phyloP scores from a whole-genome alignment of 192 early-diverging fungal species.

The Powellomyces hirtus region DNA sequence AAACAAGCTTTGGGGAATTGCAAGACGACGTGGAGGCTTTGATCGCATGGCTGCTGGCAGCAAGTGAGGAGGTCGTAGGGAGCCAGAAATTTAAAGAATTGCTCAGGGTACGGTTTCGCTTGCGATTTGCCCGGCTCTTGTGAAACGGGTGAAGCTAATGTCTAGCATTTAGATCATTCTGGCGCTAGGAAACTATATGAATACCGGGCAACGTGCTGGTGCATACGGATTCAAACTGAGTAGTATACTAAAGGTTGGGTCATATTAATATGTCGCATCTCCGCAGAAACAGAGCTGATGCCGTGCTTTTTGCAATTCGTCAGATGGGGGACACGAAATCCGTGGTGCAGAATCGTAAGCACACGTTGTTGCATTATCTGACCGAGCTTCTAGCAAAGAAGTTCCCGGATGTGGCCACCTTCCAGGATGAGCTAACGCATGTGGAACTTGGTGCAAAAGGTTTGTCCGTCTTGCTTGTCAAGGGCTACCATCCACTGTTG shows the following conservation, averaged over 20 bases:
- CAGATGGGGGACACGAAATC: conserved; percentile 53
- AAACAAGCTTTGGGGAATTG: conserved; percentile 39
- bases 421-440: conserved; percentile 38
- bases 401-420: conserved; percentile 41
- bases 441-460: conserved; percentile 50
- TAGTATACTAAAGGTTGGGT: conserved; percentile 52
- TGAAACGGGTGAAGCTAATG: background rate
- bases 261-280: conserved; percentile 10
- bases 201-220: conserved; percentile 47
- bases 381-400: conserved; percentile 44
- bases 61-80: conserved; percentile 42
- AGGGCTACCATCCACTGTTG: background rate
- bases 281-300: no score
- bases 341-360: conserved; percentile 35
- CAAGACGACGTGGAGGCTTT: conserved; percentile 43
- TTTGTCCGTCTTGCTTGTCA: background rate
- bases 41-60: conserved; percentile 34
- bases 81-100: conserved; percentile 49
- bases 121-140: no score
- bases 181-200: conserved; percentile 57
- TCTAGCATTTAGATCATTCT: conserved; percentile 48
- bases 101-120: conserved; percentile 31
- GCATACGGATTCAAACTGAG: conserved; percentile 54
- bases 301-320: no score
- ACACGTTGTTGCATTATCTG: conserved; percentile 49